Base-by-base conservation (phyloP, 1,284 basidiomycete genomes). In the Amanita bisporigera region DNA sequence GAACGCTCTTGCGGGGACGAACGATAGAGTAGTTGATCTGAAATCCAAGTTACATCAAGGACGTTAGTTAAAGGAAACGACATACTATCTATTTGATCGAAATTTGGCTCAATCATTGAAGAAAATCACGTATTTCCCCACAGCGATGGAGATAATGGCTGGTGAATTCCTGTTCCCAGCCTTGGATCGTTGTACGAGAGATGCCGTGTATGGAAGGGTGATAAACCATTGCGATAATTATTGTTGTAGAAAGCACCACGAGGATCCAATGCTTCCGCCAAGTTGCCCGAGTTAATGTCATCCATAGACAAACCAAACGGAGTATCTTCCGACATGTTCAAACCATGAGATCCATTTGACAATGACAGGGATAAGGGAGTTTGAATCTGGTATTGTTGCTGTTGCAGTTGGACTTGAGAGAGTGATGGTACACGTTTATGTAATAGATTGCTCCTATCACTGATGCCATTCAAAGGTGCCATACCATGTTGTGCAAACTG, bases 101-200 rank as follows among this genome's bases (percentile, higher is more conserved):
- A 57, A 60, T 40, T 60, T 45, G 41, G 43, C n/a, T 14, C 38
- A 60, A 60, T 33, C 60, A 31, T n/a, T 49, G 7, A 29, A 41
- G 15, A 21, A 54, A 49, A 80, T 55, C 78, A 78, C 40, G 70
- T 74, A 68, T 76, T 78, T 21, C 77, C 73, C 79, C 79, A 81
- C 36, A 76, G 17, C 10, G 60, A 60, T 65, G 76, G 78, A 9
- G 78, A 70, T 63, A 73, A 68, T 21, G 74, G 66, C 12, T 73
- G 74, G 5, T 72, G 69, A n/a, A 72, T 67, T 31, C 74, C 73
- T 31, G 75, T 73, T n/a, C 66, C 66, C 36, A 76, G 65, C 40
- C 75, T 74, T 60, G 75, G 66, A 57, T 78, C 76, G 57, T 76
- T 73, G 31, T 77, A 70, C 33, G 79, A 77, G 7, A 72, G 61